These are phyloP conservation scores for Erodium moschatum DNA, from an alignment of 441 rosid genomes.

Conservation along the genomic window DNA sequence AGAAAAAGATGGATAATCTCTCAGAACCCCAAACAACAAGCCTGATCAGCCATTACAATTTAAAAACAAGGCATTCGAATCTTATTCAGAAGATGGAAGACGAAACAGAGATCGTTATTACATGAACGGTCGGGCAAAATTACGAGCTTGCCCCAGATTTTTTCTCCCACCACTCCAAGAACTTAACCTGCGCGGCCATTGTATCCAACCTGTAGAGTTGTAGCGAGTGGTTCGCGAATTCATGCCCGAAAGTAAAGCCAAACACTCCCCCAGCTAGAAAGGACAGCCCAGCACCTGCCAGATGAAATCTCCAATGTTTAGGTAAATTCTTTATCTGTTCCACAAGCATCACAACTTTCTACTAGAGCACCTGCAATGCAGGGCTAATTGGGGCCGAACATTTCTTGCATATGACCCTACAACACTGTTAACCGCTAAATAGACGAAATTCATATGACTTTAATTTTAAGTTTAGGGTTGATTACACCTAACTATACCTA, in stretches of 20 bases:
- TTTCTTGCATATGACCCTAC: neutral
- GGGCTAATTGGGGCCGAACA: no score
- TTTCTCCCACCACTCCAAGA: constrained; percentile 82
- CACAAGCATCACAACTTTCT: neutral
- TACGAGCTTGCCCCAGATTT: constrained; percentile 28
- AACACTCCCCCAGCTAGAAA: constrained; percentile 69
- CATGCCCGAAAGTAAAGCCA: constrained; percentile 83
- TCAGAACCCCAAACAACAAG: constrained; percentile 6
- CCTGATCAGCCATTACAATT: constrained; percentile 15
- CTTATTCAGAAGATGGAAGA: constrained; percentile 24
- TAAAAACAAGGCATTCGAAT: constrained; percentile 7
- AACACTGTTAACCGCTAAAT: no score
- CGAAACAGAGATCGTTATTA: neutral
- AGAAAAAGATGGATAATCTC: constrained; percentile 1
- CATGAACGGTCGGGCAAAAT: constrained; percentile 8
- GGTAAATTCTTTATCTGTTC: neutral
- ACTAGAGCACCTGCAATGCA: no score
- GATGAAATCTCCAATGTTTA: neutral
- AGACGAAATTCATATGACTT: no score
- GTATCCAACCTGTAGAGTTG: constrained; percentile 84
- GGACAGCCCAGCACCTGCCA: constrained; percentile 70
- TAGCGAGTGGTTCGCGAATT: constrained; percentile 53
- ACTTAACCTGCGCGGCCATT: constrained; percentile 70
- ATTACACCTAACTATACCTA: no score
- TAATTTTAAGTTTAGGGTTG: no score